Conservation (phyloP, 2,329 filamentous ascomycete species). For the Achaetomium macrosporum region DNA sequence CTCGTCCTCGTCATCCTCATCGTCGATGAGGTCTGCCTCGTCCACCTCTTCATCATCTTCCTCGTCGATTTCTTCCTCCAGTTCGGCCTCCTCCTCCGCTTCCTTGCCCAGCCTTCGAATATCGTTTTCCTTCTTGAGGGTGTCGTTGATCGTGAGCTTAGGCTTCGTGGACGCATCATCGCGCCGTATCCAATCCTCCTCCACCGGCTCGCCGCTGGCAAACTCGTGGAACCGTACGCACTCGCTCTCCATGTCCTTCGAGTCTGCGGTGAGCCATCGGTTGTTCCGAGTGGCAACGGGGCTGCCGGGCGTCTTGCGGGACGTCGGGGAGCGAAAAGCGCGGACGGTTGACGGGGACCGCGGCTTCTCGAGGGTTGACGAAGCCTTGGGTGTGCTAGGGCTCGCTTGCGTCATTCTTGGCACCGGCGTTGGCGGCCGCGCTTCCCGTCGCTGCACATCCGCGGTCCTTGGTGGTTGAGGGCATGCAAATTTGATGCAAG, state of each 20-base stretch:
- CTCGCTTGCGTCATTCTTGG: conserved; percentile 10
- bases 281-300: conserved; percentile 34
- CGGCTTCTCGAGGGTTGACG: conserved; percentile 27
- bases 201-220: conserved; percentile 70
- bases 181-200: conserved; percentile 84
- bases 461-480: conserved; percentile 43
- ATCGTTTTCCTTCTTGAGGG: conserved; percentile 79
- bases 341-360: conserved; percentile 26
- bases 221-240: conserved; percentile 80
- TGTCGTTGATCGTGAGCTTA: conserved; percentile 84
- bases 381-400: conserved; percentile 25
- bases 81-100: conserved; percentile 79
- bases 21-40: conserved; percentile 46
- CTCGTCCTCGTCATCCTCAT: conserved; percentile 46
- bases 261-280: conserved; percentile 47
- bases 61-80: conserved; percentile 51
- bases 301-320: conserved; percentile 35
- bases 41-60: conserved; percentile 46
- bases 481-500: conserved; percentile 72
- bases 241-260: conserved; percentile 47
- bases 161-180: conserved; percentile 57
- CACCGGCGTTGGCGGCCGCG: conserved; percentile 17
- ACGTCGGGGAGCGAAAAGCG: conserved; percentile 25
- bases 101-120: conserved; percentile 84
- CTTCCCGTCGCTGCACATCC: conserved; percentile 9